Evolutionary conservation across 2,329 filamentous ascomycete species (phyloP).

Genomic region (Exophiala sp.): DNA sequence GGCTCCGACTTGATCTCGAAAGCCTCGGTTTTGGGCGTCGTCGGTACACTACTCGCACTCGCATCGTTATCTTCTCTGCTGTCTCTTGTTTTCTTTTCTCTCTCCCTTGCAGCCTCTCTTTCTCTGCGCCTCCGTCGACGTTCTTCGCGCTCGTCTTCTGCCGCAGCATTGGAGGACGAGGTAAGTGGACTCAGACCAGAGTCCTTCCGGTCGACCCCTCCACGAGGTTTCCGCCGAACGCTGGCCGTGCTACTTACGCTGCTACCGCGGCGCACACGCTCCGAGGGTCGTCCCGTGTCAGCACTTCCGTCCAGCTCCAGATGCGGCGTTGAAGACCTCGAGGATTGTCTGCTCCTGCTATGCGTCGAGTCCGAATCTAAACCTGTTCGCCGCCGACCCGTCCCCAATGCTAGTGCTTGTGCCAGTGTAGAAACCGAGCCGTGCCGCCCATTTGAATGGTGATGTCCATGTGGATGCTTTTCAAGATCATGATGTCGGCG

Average conservation of each 20-base stretch:
- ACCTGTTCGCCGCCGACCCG: slow-evolving; percentile 5
- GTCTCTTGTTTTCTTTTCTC: slow-evolving; percentile 3
- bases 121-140: slow-evolving; percentile 13
- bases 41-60: slow-evolving; percentile 6
- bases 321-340: slow-evolving; percentile 26
- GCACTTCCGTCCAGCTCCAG: slow-evolving; percentile 19
- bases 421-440: slow-evolving; percentile 6
- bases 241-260: slow-evolving; percentile 27
- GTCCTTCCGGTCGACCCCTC: slow-evolving; percentile 3
- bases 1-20: not conserved
- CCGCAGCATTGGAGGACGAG: slow-evolving; percentile 1
- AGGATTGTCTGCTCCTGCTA: slow-evolving; percentile 25
- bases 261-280: slow-evolving; percentile 26
- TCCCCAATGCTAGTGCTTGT: slow-evolving; percentile 2
- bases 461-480: slow-evolving; percentile 30
- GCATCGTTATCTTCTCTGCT: not conserved
- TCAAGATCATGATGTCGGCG: slow-evolving; percentile 28
- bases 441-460: slow-evolving; percentile 15
- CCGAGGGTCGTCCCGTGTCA: slow-evolving; percentile 12
- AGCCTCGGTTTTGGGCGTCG: slow-evolving; percentile 4
- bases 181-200: slow-evolving; percentile 15
- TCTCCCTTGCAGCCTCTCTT: slow-evolving; percentile 15
- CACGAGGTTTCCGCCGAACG: slow-evolving; percentile 16
- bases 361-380: slow-evolving; percentile 23
- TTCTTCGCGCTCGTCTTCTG: slow-evolving; percentile 17